These are phyloP conservation scores for Rhodomyrtus tomentosa DNA, from an alignment of 345 rosid species.

Conservation along the genomic window DNA sequence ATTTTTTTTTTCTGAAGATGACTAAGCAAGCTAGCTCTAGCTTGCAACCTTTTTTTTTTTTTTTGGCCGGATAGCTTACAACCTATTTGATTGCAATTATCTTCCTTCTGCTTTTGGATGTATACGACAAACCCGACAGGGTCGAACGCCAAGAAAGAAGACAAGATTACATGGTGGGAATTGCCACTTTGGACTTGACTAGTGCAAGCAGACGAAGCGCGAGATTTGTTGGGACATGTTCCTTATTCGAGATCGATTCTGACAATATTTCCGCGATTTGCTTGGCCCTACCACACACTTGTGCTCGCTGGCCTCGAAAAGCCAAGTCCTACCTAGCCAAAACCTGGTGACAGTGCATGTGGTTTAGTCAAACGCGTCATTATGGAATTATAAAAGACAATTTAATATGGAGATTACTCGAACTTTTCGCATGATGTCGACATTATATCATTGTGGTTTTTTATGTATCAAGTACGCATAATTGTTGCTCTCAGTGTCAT, in stretches of 20 bases:
- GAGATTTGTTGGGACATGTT: background rate
- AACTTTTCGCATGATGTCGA: background rate
- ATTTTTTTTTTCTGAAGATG: background rate
- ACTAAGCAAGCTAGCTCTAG: background rate
- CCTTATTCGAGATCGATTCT: background rate
- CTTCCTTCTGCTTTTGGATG: background rate
- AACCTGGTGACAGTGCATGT: background rate
- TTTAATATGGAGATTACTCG: background rate
- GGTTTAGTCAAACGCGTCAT: background rate
- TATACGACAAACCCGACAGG: background rate
- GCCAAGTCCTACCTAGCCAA: background rate
- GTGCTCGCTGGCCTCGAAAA: background rate
- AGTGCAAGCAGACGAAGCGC: background rate
- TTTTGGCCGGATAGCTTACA: too few species aligned
- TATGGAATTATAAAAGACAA: background rate
- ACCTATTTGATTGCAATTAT: background rate
- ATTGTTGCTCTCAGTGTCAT: background rate
- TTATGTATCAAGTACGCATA: background rate
- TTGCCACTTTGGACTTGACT: background rate
- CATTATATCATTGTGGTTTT: background rate
- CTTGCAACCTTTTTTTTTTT: too few species aligned
- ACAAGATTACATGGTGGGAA: background rate
- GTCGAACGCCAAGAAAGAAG: background rate
- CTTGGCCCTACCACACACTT: background rate
- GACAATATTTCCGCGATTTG: background rate